A percentile compares a stretch with the other conserved stretches of the same genome.
Conservation (phyloP, 148 eudicot species). For the Camellia sinensis region DNA sequence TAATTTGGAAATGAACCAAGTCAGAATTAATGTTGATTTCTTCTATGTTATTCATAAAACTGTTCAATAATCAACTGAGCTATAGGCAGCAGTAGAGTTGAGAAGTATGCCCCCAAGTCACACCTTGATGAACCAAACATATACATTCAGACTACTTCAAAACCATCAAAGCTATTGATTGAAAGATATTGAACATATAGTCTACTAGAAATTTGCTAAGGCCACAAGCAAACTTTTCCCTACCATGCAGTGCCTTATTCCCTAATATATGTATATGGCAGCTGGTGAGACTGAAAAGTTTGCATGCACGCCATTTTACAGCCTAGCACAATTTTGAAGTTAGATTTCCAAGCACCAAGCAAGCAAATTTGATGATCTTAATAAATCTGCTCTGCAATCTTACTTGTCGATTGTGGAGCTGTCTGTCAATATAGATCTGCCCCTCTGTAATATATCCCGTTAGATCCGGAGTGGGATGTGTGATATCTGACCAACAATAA, state of each 20-base stretch:
- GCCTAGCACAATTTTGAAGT: not conserved
- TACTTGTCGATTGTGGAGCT: constrained; percentile 94
- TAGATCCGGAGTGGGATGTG: constrained; percentile 99
- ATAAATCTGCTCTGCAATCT: constrained; percentile 8
- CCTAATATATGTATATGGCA: not conserved
- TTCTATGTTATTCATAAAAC: not conserved
- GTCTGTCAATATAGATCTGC: constrained; percentile 96
- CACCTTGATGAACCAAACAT: not conserved
- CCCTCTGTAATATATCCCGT: constrained; percentile 99
- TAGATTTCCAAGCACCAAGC: not conserved
- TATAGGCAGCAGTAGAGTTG: not conserved
- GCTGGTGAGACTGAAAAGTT: not conserved
- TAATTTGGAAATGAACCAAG: not conserved
- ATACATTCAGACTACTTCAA: not conserved
- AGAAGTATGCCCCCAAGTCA: not conserved
- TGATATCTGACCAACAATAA: constrained; percentile 67
- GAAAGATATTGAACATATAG: not conserved
- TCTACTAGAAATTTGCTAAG: not conserved
- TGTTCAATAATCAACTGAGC: not conserved
- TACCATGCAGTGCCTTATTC: not conserved
- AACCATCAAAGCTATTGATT: not conserved
- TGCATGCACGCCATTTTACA: not conserved
- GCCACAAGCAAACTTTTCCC: not conserved
- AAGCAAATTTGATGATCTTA: not conserved
- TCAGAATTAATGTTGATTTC: not conserved